Conservation (phyloP, 805 yeast species). For the Candida wancherniae region DNA sequence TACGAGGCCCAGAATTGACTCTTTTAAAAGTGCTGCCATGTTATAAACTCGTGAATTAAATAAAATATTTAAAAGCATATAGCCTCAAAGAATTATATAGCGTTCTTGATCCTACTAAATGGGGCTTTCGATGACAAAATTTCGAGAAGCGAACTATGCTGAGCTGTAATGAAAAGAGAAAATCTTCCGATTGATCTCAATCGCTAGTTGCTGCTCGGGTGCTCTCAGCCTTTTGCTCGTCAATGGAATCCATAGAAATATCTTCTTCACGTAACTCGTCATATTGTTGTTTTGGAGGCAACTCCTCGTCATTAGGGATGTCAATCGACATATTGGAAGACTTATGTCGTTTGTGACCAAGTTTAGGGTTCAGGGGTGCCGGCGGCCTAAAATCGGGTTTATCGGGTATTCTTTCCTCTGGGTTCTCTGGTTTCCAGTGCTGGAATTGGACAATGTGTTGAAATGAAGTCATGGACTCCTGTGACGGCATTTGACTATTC, state of each 20-base stretch:
- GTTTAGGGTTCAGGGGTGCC: conserved; percentile 1
- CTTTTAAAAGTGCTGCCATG: too few relatives aligned
- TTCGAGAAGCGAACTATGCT: too few relatives aligned
- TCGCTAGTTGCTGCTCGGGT: too few relatives aligned
- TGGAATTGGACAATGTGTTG: conserved; percentile 54
- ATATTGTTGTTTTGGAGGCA: too few relatives aligned
- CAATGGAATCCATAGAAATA: conserved; percentile 15
- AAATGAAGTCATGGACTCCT: conserved; percentile 42
- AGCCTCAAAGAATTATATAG: too few relatives aligned
- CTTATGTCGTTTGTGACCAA: conserved; percentile 36
- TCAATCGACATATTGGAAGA: conserved; percentile 27
- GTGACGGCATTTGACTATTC: conserved; percentile 31
- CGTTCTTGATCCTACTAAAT: too few relatives aligned
- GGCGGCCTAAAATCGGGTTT: conserved; percentile 3
- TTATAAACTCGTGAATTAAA: too few relatives aligned
- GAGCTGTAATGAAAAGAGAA: too few relatives aligned
- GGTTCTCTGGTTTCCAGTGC: conserved; percentile 49
- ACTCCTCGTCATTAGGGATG: conserved; percentile 11
- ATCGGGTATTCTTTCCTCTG: conserved; percentile 12
- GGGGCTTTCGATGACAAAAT: too few relatives aligned
- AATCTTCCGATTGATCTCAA: too few relatives aligned
- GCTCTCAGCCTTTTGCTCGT: conserved; percentile 2
- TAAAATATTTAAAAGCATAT: too few relatives aligned
- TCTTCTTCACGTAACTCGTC: conserved; percentile 10
- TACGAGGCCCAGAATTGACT: too few relatives aligned